Evolutionary conservation across 1,284 basidiomycete genomes (phyloP), one percentile per base, ranked within the genome.

Genomic region (Stygiomarasmius scandens): DNA sequence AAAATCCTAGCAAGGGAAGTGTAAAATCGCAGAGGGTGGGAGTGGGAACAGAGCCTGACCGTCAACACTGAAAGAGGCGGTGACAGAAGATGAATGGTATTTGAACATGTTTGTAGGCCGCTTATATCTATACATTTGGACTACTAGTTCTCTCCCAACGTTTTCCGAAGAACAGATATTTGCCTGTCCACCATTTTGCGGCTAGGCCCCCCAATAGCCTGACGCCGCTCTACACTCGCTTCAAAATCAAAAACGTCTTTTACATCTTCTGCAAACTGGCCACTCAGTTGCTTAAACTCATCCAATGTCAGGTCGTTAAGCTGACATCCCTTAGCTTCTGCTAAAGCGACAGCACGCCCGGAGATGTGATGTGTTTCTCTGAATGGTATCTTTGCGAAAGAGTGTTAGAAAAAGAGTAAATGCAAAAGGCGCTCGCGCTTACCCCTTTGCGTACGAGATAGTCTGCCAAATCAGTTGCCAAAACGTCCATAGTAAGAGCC

Each of bases 351-450:
- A 16, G 96, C 93, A 34, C 94, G 90, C 14, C 96, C 96, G 6
- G 96, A 98, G 65, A 99, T 89, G 74, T 99, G 96, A 74, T 99
- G 96, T 1, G 96, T 99, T 77, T 98, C 95, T 47, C 96, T 89
- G 88, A 99, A 99, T 6, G 96, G 96, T 54, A 89, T 84, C 88
- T 89, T 56, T 27, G 52, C 32, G 38, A 34, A 47, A 27, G 54
- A 45, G 44, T 12, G 25, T 58, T 11, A 65, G 34, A 29, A 43
- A 29, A 49, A 25, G 3, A 53, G 24, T 25, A 32, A 50, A 47
- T 16, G 27, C 52, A 34, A 58, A n/a, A n/a, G n/a, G n/a, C n/a
- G 22, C 14, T 45, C 51, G 56, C 25, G 80, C 90, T 67, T 73
- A 96, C 95, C 63, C 96, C 96, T 82, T 98, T 98, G 67, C 95